Evolutionary conservation across 345 rosid species (phyloP), one percentile per base, ranked within the genome.

Genomic region (Acer yangbiense): DNA sequence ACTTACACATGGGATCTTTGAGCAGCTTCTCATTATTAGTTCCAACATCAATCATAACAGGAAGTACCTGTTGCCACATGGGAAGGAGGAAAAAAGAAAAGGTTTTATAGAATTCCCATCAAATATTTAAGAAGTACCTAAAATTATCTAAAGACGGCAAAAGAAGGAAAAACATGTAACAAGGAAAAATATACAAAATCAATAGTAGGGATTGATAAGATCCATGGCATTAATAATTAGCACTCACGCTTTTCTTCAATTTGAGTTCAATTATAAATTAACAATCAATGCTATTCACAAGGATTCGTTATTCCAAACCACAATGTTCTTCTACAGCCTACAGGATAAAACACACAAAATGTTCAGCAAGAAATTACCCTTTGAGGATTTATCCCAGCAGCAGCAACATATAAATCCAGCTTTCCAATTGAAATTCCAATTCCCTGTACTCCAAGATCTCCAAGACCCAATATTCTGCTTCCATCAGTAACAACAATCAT

Each of bases 401-500:
- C 99, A 75, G 98, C 99, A 71, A 95, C 99, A 73, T 95, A 95
- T 76, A 95, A 79, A 85, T 95, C 99, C 78, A 95, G 94, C 89
- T 95, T 95, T 77, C 99, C 98, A 46, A 96, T 88, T 39, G 97
- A 85, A 84, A 94, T 96, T 77, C 95, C 99, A 85, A 96, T 96
- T 77, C 99, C 98, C 76, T 96, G 99, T 77, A 94, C 90, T 79
- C 99, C 99, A 74, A 96, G 90, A 85, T 96, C 99, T 79, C 99
- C 99, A 83, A 96, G 99, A 75, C 99, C 97, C 85, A 96, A 79
- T 83, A 96, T 91, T 86, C 99, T 88, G 89, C 99, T 96, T 85
- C 99, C 99, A 88, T 96, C 97, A 1, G 99, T 96, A 67, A 96
- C 99, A 81, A 96, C 98, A 83, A 96, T 92, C 99, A 96, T 96